These are phyloP conservation scores for Hypericum perforatum DNA, from an alignment of 345 rosid species.

Conservation along the genomic window DNA sequence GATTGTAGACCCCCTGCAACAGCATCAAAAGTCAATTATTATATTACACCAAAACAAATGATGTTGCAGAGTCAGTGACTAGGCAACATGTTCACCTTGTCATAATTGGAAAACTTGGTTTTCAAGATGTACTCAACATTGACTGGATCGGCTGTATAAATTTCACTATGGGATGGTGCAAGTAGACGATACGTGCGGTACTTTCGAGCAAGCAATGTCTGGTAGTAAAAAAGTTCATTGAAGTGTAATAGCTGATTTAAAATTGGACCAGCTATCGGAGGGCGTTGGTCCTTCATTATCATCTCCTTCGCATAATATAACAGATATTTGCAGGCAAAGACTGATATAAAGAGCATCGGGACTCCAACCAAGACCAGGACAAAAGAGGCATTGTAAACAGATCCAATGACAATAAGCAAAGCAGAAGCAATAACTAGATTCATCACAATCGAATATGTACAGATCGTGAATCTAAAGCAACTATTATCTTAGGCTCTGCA, in stretches of 20 bases:
- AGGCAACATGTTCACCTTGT: slow-evolving; percentile 18
- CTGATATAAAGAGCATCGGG: neutral
- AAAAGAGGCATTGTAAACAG: slow-evolving; percentile 7
- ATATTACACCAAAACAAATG: neutral
- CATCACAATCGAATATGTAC: slow-evolving; percentile 7
- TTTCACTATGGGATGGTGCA: slow-evolving; percentile 19
- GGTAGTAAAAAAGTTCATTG: slow-evolving; percentile 24
- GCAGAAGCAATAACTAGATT: slow-evolving; percentile 16
- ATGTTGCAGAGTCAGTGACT: neutral
- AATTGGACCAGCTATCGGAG: slow-evolving; percentile 34
- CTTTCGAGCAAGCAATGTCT: slow-evolving; percentile 23
- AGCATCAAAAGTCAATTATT: slow-evolving; percentile 1
- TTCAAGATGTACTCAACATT: slow-evolving; percentile 34
- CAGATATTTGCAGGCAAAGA: slow-evolving; percentile 5
- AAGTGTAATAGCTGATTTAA: slow-evolving; percentile 23
- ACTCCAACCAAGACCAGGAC: slow-evolving; percentile 15
- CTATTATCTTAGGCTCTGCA: too few relatives aligned
- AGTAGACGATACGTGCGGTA: slow-evolving; percentile 20
- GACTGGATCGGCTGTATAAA: slow-evolving; percentile 30
- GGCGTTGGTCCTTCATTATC: slow-evolving; percentile 15
- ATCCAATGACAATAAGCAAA: slow-evolving; percentile 12
- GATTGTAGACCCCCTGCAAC: slow-evolving; percentile 23
- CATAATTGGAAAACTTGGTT: slow-evolving; percentile 35
- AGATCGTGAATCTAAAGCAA: neutral
- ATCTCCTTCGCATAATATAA: slow-evolving; percentile 19